Evolutionary conservation across 2,329 filamentous ascomycete genomes (phyloP), one percentile per base, ranked within the genome.

Genomic region (Spiromastix sp.): DNA sequence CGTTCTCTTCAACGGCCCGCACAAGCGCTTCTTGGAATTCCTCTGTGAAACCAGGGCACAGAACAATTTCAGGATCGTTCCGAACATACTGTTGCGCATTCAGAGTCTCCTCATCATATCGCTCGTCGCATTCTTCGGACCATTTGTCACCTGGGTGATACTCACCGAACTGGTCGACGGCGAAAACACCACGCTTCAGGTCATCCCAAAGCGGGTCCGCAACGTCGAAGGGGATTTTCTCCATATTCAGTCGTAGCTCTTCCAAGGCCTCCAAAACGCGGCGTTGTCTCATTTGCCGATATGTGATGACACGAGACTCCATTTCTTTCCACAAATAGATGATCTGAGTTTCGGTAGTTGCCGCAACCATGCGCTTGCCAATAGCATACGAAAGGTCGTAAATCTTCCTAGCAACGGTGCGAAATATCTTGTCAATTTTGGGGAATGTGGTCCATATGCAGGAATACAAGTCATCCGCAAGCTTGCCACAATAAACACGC

Each of bases 171-270:
- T 44, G 38, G 25, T 56, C 50, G 17, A 56, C 38, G 4, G 45
- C 49, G 32, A 56, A 56, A 5, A 56, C 40, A 2, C 49, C 51
- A 12, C 52, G 48, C 40, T 55, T 56, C 40, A 56, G 37, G 22
- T 54, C 51, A 29, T 49, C 46, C 15, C 50, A 54, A 12, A 54
- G 40, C 6, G 47, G 42, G 28, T 56, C 43, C 10, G 38, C 39
- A 8, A 56, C 49, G 13, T 46, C 46, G 6, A 56, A 43, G 6
- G 52, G 54, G 16, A 56, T 54, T 1, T 32, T 28, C 37, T 55
- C 51, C 20, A 56, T 44, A 15, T 37, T 39, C 20, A 29, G 27
- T 4, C 50, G 42, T 47, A 55, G 39, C 12, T 42, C 42, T 10
- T 48, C 36, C 20, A 55, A 29, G 6, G 51, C 44, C 4, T 28